Conservation (phyloP, 2,329 filamentous ascomycete genomes). For the Dendrostoma leiphaemia region DNA sequence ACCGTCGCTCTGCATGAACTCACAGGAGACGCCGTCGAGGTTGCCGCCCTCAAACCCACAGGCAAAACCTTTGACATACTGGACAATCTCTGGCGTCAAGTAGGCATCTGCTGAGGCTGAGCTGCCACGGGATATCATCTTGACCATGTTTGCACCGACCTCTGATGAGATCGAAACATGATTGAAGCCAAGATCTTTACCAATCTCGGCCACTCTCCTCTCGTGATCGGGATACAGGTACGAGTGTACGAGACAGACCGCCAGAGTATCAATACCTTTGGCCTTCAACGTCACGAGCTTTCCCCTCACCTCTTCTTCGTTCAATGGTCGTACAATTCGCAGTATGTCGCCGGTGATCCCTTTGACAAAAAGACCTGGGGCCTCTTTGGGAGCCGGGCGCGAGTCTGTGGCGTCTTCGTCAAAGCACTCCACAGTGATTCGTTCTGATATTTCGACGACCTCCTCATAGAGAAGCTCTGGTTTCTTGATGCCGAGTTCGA, state of each 20-base stretch:
- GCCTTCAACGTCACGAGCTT: slow-evolving; percentile 59
- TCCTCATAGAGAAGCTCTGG: slow-evolving; percentile 17
- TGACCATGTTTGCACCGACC: slow-evolving; percentile 69
- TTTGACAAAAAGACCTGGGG: slow-evolving; percentile 43
- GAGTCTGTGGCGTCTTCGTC: slow-evolving; percentile 7
- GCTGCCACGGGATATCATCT: slow-evolving; percentile 66
- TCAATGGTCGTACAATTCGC: slow-evolving; percentile 56
- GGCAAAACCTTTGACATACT: slow-evolving; percentile 67
- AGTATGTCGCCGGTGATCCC: slow-evolving; percentile 66
- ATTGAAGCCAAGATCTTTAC: slow-evolving; percentile 64
- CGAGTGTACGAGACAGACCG: slow-evolving; percentile 69
- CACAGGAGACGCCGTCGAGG: slow-evolving; percentile 59
- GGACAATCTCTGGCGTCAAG: slow-evolving; percentile 67
- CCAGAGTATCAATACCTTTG: slow-evolving; percentile 61
- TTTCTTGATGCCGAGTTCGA: slow-evolving; percentile 14
- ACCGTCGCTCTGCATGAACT: slow-evolving; percentile 71
- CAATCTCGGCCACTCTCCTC: slow-evolving; percentile 59
- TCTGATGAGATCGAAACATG: slow-evolving; percentile 67
- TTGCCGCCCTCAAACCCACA: slow-evolving; percentile 61
- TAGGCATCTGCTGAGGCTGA: slow-evolving; percentile 75
- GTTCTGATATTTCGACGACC: slow-evolving; percentile 19
- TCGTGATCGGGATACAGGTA: slow-evolving; percentile 71
- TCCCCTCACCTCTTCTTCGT: slow-evolving; percentile 46
- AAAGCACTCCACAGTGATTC: slow-evolving; percentile 19
- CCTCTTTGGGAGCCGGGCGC: slow-evolving; percentile 4